Evolutionary conservation across 2,329 filamentous ascomycete species (phyloP).

Genomic region (Microthyrium microscopicum): DNA sequence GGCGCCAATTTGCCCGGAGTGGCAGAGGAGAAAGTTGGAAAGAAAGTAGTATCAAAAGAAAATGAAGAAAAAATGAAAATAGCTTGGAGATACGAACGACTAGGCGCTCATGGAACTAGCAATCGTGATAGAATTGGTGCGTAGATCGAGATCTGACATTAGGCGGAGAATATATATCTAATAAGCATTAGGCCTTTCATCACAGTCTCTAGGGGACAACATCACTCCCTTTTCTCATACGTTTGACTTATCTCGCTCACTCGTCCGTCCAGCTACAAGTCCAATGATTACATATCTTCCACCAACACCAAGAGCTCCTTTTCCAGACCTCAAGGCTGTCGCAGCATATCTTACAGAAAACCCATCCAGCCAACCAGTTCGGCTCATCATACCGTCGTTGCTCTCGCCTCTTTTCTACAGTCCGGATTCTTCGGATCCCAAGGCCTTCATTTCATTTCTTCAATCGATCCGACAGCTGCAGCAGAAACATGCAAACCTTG

Average conservation of each 20-base stretch:
- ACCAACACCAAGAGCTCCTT: constrained; percentile 24
- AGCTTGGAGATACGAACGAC: constrained; percentile 85
- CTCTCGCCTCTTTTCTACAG: constrained; percentile 78
- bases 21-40: constrained; percentile 24
- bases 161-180: not conserved
- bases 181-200: not conserved
- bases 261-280: constrained; percentile 23
- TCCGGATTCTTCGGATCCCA: constrained; percentile 49
- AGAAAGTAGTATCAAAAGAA: too few relatives aligned
- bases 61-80: constrained; percentile 82
- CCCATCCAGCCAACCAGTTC: constrained; percentile 36
- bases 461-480: constrained; percentile 63
- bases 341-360: constrained; percentile 34
- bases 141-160: constrained; percentile 12
- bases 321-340: constrained; percentile 48
- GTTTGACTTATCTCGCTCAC: constrained; percentile 35
- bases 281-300: constrained; percentile 26
- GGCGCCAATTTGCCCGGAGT: constrained; percentile 67
- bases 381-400: constrained; percentile 68
- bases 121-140: too few relatives aligned
- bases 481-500: constrained; percentile 48
- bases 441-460: constrained; percentile 62
- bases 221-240: constrained; percentile 29
- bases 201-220: constrained; percentile 10
- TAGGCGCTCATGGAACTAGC: constrained; percentile 59